These are phyloP conservation scores for Aspergillus kassunensis DNA, from an alignment of 495 filamentous ascomycete genomes.

Conservation along the genomic window DNA sequence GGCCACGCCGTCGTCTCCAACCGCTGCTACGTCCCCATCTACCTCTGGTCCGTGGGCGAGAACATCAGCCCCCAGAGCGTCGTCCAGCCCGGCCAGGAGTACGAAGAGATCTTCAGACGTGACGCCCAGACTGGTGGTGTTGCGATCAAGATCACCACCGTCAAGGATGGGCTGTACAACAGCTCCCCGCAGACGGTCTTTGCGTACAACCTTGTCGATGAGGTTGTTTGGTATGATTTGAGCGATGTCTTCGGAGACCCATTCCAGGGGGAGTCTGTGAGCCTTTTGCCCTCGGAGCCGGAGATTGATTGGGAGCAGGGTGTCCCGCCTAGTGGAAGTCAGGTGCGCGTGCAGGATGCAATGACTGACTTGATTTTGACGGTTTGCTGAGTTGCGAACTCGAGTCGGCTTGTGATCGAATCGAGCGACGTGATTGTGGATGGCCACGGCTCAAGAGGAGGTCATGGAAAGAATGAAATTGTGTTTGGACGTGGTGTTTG, in stretches of 20 bases:
- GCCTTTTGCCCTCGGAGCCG: constrained; percentile 35
- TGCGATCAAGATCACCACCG: constrained; percentile 51
- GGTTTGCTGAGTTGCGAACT: constrained; percentile 20
- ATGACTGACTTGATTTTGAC: constrained; percentile 33
- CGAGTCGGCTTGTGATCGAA: not conserved
- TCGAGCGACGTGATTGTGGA: not conserved
- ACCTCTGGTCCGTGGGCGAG: constrained; percentile 53
- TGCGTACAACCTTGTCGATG: constrained; percentile 48
- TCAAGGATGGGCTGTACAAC: constrained; percentile 44
- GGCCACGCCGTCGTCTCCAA: constrained; percentile 51
- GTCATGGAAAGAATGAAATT: too few relatives aligned
- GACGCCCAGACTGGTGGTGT: constrained; percentile 49
- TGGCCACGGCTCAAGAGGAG: too few relatives aligned
- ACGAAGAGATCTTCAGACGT: constrained; percentile 41
- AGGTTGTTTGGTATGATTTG: constrained; percentile 54
- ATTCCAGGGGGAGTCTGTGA: constrained; percentile 44
- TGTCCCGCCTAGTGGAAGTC: constrained; percentile 46
- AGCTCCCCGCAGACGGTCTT: constrained; percentile 50
- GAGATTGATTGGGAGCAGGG: constrained; percentile 47
- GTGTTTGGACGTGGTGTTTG: too few relatives aligned
- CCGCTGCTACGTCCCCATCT: constrained; percentile 42
- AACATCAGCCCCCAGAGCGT: constrained; percentile 28
- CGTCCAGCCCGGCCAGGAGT: constrained; percentile 19
- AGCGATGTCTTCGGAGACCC: constrained; percentile 55
- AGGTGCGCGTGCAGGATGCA: constrained; percentile 36